Evolutionary conservation across 148 eudicot species (phyloP), one percentile per base, ranked within the genome.

Genomic region (Linanthus parryae): DNA sequence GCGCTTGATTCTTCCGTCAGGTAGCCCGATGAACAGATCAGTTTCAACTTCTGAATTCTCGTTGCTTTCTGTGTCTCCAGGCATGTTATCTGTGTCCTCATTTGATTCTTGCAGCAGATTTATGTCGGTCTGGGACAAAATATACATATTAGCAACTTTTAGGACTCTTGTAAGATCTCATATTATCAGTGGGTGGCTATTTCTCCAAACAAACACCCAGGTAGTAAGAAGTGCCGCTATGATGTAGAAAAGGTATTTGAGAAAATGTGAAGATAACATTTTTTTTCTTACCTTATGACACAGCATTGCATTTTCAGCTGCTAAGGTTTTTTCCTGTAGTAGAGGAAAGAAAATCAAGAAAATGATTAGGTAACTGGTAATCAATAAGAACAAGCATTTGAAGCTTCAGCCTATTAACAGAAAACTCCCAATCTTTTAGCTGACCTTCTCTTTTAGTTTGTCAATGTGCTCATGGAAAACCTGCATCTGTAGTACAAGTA

Each of bases 361-460:
- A n/a, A n/a, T n/a, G n/a, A n/a, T n/a, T n/a, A n/a, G n/a, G n/a
- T n/a, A n/a, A n/a, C n/a, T n/a, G n/a, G n/a, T n/a, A n/a, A n/a
- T n/a, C n/a, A n/a, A n/a, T n/a, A n/a, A n/a, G n/a, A n/a, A n/a
- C n/a, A n/a, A n/a, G n/a, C n/a, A n/a, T n/a, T n/a, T n/a, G n/a
- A n/a, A n/a, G n/a, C n/a, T n/a, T n/a, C n/a, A n/a, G n/a, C n/a
- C n/a, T n/a, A n/a, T n/a, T n/a, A n/a, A n/a, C n/a, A n/a, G n/a
- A n/a, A n/a, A n/a, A n/a, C n/a, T n/a, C n/a, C n/a, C n/a, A n/a
- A 7, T 17, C 5, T 15, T 17, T 18, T 16, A 28, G 23, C 54
- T 17, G 29, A 49, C 54, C 54, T 49, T 49, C 23, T 49, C 54
- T 24, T 49, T 49, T 22, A 49, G 54, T 49, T 29, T 49, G 19